Conservation (phyloP, 805 yeast species). For the Isabelozyma gotoi region DNA sequence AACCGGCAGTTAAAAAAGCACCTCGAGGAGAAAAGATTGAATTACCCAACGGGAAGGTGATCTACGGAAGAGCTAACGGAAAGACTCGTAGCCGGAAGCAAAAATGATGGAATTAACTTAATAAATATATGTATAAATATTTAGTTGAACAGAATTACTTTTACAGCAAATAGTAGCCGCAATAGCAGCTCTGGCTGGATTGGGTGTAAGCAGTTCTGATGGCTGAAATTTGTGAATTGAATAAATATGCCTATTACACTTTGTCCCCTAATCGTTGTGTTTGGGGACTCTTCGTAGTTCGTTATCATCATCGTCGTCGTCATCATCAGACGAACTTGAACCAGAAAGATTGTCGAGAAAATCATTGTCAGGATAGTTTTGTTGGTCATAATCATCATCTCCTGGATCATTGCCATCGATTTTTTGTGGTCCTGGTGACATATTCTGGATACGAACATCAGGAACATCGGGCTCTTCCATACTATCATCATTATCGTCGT, state of each 20-base stretch:
- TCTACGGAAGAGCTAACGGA: constrained; percentile 29
- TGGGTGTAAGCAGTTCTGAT: too few species aligned
- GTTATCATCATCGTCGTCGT: constrained; percentile 22
- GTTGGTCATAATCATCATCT: constrained; percentile 11
- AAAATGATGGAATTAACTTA: not conserved
- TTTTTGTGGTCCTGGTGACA: constrained; percentile 29
- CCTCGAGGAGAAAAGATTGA: constrained; percentile 45
- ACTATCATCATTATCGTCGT: constrained; percentile 21
- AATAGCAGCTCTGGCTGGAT: too few species aligned
- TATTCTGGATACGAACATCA: constrained; percentile 22
- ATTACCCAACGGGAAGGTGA: constrained; percentile 63
- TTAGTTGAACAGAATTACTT: not conserved
- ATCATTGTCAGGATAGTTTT: constrained; percentile 25
- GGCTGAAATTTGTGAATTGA: too few species aligned
- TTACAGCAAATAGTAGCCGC: too few species aligned
- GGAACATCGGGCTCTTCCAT: constrained; percentile 17
- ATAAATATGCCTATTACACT: too few species aligned
- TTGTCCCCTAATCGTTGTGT: constrained; percentile 22
- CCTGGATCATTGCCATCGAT: constrained; percentile 24
- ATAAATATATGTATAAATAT: constrained; percentile 3
- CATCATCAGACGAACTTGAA: constrained; percentile 38
- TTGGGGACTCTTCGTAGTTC: constrained; percentile 44
- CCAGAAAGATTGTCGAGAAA: constrained; percentile 42
- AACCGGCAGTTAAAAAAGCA: constrained; percentile 26
- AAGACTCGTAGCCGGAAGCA: constrained; percentile 10